Base-by-base conservation (phyloP, 2,329 filamentous ascomycete genomes). In the Stromatinia cepivora region DNA sequence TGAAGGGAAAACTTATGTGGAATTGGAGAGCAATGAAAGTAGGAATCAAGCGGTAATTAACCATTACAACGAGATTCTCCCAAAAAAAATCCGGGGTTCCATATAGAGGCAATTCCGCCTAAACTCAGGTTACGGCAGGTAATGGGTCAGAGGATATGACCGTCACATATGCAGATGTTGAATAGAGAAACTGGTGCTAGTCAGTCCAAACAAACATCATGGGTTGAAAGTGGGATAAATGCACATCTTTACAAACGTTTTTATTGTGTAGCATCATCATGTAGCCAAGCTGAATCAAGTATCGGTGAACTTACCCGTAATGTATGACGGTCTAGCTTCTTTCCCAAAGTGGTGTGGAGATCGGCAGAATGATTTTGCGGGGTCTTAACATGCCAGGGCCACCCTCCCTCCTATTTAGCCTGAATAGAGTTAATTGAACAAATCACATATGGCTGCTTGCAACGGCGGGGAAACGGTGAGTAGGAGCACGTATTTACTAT, bases 351-450 rank as follows among this genome's bases (percentile, higher is more conserved):
- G 53, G 66, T 72, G 72, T 70, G 71, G 73, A 73, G 72, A 45
- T 69, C 72, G 73, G 72, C 54, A 72, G 67, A 74, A 71, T n/a
- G 65, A 74, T 75, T 66, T 73, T 70, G 75, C 75, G 74, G 75
- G 73, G 72, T 74, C 17, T 72, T 28, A 45, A 59, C 22, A n/a
- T 58, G 59, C n/a, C 34, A 48, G n/a, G n/a, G n/a, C n/a, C n/a
- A n/a, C n/a, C n/a, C n/a, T n/a, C 25, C 42, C 53, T 64, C 54
- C 70, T 46, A 70, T 75, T 76, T 71, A 76, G 75, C 72, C 74
- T 76, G 67, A 76, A 74, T 22, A 20, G n/a, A 66, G 52, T 46
- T 46, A 25, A 31, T 17, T 25, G 31, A n/a, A 39, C 34, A 63
- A 63, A 52, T 52, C 61, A 52, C 61, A 13, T 39, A 28, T 63